These are phyloP conservation scores for Grifola frondosa DNA, from an alignment of 1,284 basidiomycete species.

Conservation along the genomic window DNA sequence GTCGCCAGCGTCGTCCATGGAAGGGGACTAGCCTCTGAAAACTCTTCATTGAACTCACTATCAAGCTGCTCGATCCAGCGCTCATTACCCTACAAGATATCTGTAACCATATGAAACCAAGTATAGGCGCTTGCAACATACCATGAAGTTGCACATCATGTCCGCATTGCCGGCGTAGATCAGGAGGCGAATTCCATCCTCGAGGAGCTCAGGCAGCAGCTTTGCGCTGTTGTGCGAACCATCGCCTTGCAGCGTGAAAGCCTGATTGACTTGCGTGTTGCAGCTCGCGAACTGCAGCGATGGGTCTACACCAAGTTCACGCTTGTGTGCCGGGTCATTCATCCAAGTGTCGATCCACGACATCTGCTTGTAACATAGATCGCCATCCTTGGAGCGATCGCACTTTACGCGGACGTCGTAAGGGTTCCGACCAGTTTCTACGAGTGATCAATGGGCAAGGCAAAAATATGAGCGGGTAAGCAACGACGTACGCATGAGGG, in stretches of 20 bases:
- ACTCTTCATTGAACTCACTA: slow-evolving; percentile 67
- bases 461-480: slow-evolving; percentile 34
- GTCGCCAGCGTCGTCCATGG: slow-evolving; percentile 51
- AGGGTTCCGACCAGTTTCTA: slow-evolving; percentile 68
- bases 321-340: slow-evolving; percentile 72
- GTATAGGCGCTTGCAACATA: slow-evolving; percentile 30
- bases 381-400: slow-evolving; percentile 64
- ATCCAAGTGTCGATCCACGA: slow-evolving; percentile 80
- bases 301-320: slow-evolving; percentile 72
- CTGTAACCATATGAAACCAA: background rate
- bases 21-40: slow-evolving; percentile 49
- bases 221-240: slow-evolving; percentile 77
- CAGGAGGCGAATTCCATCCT: slow-evolving; percentile 74
- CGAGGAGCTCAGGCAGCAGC: slow-evolving; percentile 74
- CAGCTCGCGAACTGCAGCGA: slow-evolving; percentile 53
- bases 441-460: background rate
- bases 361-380: slow-evolving; percentile 78
- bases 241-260: slow-evolving; percentile 75
- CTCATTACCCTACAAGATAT: slow-evolving; percentile 59
- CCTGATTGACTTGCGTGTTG: slow-evolving; percentile 66
- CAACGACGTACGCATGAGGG: slow-evolving; percentile 55
- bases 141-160: slow-evolving; percentile 81
- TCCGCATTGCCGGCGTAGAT: slow-evolving; percentile 85
- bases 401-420: slow-evolving; percentile 88
- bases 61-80: slow-evolving; percentile 70